A percentile compares a stretch with the other conserved stretches of the same genome.
These are phyloP conservation scores for Gastrolobium villosum DNA, from an alignment of 306 rosid genomes.

Conservation along the genomic window DNA sequence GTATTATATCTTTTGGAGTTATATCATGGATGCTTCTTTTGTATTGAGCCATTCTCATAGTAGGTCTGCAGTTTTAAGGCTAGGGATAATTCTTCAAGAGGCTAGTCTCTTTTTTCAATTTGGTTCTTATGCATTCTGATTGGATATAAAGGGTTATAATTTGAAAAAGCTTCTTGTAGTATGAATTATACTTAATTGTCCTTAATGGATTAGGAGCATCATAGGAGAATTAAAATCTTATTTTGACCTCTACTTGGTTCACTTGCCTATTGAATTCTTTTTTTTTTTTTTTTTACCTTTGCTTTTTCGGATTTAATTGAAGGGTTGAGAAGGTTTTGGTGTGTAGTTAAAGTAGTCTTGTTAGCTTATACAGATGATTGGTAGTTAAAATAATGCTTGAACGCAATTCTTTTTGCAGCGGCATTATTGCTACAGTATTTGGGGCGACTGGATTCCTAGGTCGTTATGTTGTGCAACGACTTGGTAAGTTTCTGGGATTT, in stretches of 20 bases:
- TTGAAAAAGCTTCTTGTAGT: conserved; percentile 9
- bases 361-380: conserved; percentile 38
- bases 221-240: conserved; percentile 11
- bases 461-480: conserved; percentile 97
- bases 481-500: conserved; percentile 65
- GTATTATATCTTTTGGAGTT: conserved; percentile 15
- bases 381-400: conserved; percentile 43
- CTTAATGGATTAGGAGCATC: conserved; percentile 28
- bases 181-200: conserved; percentile 24
- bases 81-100: background rate
- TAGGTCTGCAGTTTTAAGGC: conserved; percentile 14
- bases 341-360: conserved; percentile 38
- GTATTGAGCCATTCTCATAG: conserved; percentile 23
- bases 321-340: conserved; percentile 39
- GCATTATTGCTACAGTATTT: conserved; percentile 91
- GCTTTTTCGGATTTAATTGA: conserved; percentile 10
- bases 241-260: conserved; percentile 28
- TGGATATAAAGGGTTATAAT: conserved; percentile 15
- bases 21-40: conserved; percentile 10
- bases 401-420: conserved; percentile 68
- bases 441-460: conserved; percentile 99
- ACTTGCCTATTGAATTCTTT: background rate
- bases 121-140: conserved; percentile 16
- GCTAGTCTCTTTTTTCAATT: conserved; percentile 32
- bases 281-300: conserved; percentile 4